These are phyloP conservation scores for Saccharomycopsis sp. DNA, from an alignment of 805 yeast species.

Conservation along the genomic window DNA sequence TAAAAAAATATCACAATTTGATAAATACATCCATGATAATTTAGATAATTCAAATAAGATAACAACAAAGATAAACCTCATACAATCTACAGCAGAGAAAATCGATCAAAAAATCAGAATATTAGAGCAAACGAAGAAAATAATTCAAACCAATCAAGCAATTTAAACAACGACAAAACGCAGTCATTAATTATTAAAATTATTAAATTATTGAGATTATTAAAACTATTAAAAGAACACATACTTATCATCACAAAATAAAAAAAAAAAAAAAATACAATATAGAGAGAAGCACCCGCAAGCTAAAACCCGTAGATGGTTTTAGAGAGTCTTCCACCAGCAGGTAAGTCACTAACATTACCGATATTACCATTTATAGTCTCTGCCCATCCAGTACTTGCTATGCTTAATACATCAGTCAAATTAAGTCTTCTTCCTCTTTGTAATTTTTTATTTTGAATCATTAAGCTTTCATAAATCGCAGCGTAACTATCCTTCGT, in stretches of 20 bases:
- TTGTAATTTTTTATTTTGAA: constrained; percentile 60
- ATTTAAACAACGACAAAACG: not conserved
- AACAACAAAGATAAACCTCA: constrained; percentile 9
- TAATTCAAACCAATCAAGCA: constrained; percentile 1
- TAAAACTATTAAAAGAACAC: not conserved
- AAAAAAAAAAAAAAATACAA: constrained; percentile 2
- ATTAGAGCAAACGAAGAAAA: constrained; percentile 16
- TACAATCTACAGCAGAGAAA: constrained; percentile 19
- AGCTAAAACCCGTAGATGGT: not conserved
- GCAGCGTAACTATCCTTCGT: constrained; percentile 47
- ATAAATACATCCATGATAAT: constrained; percentile 7
- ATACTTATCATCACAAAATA: not conserved
- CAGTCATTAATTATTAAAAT: not conserved
- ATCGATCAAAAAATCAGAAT: constrained; percentile 20
- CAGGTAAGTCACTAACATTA: not conserved
- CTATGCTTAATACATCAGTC: constrained; percentile 41
- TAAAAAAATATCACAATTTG: constrained; percentile 6
- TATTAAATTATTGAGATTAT: not conserved
- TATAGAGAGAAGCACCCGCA: not conserved
- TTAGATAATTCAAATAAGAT: constrained; percentile 9
- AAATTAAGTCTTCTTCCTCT: constrained; percentile 55
- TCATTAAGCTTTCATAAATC: constrained; percentile 63
- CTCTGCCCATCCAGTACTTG: constrained; percentile 31
- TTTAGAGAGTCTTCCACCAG: not conserved
- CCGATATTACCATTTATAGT: not conserved